These are phyloP conservation scores for Phytophthora kernoviae DNA, from an alignment of 352 stramenopile genomes.

Conservation along the genomic window DNA sequence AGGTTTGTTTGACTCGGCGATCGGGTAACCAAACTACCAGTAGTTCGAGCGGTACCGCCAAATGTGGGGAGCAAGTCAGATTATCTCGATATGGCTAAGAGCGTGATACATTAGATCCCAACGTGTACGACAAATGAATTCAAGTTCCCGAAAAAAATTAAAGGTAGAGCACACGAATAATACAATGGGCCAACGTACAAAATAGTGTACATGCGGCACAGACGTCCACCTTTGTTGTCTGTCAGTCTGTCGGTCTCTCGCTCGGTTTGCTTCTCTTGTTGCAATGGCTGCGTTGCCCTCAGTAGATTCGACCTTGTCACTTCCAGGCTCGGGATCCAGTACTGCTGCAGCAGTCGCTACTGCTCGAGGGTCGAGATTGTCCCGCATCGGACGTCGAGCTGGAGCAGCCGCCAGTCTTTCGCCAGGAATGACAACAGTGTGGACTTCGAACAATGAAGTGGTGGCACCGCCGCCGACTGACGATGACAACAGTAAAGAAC, in stretches of 20 bases:
- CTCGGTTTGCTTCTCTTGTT: not conserved
- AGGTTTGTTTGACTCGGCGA: slow-evolving; percentile 7
- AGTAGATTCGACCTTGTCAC: slow-evolving; percentile 8
- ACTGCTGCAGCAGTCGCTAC: slow-evolving; percentile 6
- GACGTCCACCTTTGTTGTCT: not conserved
- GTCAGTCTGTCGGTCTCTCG: too few species aligned
- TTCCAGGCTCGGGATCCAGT: not conserved
- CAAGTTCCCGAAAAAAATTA: not conserved
- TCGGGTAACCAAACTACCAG: slow-evolving; percentile 7
- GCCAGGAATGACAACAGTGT: slow-evolving; percentile 2
- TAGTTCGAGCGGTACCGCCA: slow-evolving; percentile 14
- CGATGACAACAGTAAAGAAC: slow-evolving; percentile 48
- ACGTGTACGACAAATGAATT: not conserved
- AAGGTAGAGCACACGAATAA: too few species aligned
- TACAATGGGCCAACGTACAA: too few species aligned
- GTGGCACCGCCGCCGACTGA: slow-evolving; percentile 3
- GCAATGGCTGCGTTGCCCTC: slow-evolving; percentile 25
- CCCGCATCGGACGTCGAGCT: slow-evolving; percentile 13
- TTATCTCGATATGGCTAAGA: not conserved
- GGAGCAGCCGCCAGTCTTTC: slow-evolving; percentile 9
- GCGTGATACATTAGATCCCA: not conserved
- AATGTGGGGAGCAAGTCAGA: slow-evolving; percentile 20
- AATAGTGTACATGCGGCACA: too few species aligned
- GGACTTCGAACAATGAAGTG: slow-evolving; percentile 10
- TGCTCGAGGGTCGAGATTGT: slow-evolving; percentile 16